Evolutionary conservation across 1,139 yeast species (phyloP).

Genomic region (Yamadazyma dushanensis): DNA sequence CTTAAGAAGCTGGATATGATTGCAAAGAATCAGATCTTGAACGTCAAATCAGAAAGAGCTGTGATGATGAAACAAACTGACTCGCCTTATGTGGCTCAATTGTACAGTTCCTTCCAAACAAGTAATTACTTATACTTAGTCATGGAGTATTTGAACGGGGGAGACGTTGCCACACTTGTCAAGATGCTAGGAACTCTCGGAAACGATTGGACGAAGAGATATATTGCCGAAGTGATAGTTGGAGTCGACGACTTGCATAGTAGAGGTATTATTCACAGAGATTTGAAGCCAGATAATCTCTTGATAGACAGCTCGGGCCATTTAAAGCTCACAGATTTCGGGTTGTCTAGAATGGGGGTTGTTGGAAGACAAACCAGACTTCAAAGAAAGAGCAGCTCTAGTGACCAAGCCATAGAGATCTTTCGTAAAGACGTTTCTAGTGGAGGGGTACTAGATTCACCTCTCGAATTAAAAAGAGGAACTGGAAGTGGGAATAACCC

Average conservation of each 20-base stretch:
- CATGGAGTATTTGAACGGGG: conserved; percentile 96
- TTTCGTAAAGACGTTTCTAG: conserved; percentile 27
- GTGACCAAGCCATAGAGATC: conserved; percentile 46
- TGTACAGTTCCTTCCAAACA: conserved; percentile 87
- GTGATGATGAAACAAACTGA: conserved; percentile 97
- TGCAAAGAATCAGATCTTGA: conserved; percentile 92
- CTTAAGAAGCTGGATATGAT: conserved; percentile 93
- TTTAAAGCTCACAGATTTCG: conserved; percentile 91
- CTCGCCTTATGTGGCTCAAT: conserved; percentile 89
- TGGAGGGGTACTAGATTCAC: conserved; percentile 23
- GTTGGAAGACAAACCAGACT: conserved; percentile 57
- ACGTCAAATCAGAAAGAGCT: conserved; percentile 92
- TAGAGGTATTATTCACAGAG: conserved; percentile 91
- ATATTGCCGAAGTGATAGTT: conserved; percentile 85
- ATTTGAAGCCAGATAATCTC: conserved; percentile 90
- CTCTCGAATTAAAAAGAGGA: conserved; percentile 12
- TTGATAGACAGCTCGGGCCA: conserved; percentile 87
- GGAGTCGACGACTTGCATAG: conserved; percentile 89
- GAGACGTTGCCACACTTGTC: conserved; percentile 87
- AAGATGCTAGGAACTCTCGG: conserved; percentile 80
- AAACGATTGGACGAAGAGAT: conserved; percentile 83
- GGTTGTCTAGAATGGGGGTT: conserved; percentile 86
- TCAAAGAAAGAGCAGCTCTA: conserved; percentile 45
- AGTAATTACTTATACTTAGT: conserved; percentile 85
- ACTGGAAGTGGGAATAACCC: conserved; percentile 23